phyloP scores from a whole-genome alignment of 2,329 filamentous ascomycete species.

The Aspergillus sclerotialis region DNA sequence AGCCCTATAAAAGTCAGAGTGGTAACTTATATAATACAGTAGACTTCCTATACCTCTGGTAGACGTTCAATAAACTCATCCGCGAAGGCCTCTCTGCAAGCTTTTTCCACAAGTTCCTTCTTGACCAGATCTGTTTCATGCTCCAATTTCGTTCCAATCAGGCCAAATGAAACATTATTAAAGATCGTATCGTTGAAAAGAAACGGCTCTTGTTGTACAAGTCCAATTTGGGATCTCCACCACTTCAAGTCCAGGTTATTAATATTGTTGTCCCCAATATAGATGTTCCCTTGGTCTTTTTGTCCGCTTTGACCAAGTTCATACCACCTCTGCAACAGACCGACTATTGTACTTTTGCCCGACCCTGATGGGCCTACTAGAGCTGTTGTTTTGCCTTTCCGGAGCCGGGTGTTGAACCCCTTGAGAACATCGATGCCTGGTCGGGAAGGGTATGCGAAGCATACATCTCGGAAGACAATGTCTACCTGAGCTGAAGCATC shows the following conservation, averaged over 20 bases:
- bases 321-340: conserved; percentile 39
- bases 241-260: conserved; percentile 56
- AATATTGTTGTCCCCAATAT: conserved; percentile 47
- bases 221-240: conserved; percentile 51
- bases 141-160: conserved; percentile 35
- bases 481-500: conserved; percentile 47
- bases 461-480: conserved; percentile 57
- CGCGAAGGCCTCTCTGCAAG: conserved; percentile 61
- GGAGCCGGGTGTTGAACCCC: conserved; percentile 25
- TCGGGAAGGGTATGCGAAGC: conserved; percentile 61
- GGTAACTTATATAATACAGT: conserved; percentile 58
- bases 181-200: conserved; percentile 61
- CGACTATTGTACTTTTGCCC: conserved; percentile 41
- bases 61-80: conserved; percentile 62
- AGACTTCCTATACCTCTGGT: too few species aligned
- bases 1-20: conserved; percentile 64
- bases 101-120: conserved; percentile 51
- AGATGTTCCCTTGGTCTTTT: conserved; percentile 50
- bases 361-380: conserved; percentile 40
- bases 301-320: conserved; percentile 29
- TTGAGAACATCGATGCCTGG: conserved; percentile 30
- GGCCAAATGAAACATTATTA: conserved; percentile 55
- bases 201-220: conserved; percentile 64
- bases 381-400: conserved; percentile 33
- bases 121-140: conserved; percentile 24